Percentiles rank a stretch among this genome's conserved stretches.
These are phyloP conservation scores for Harringtonia lauricola DNA, from an alignment of 2,329 filamentous ascomycete species.

Conservation along the genomic window DNA sequence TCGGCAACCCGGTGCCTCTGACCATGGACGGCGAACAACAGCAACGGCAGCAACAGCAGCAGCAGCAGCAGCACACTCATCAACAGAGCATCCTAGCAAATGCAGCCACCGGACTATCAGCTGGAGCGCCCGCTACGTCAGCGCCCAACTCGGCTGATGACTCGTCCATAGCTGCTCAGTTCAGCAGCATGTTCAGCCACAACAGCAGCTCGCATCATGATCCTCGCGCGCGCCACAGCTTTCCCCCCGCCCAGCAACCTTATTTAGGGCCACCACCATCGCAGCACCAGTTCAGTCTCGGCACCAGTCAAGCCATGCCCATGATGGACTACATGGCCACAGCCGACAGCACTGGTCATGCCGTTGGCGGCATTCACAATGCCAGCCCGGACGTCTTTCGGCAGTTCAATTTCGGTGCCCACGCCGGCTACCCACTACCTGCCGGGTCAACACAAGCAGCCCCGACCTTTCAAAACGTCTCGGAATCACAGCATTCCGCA, in stretches of 20 bases:
- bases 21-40: slow-evolving; percentile 4
- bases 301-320: neutral
- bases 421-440: neutral
- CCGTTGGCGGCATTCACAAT: too few species aligned
- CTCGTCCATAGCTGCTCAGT: neutral
- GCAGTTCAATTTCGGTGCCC: neutral
- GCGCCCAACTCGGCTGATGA: too few species aligned
- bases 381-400: neutral
- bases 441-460: neutral
- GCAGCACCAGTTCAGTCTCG: neutral
- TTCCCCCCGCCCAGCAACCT: neutral
- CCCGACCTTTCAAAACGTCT: too few species aligned
- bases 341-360: neutral
- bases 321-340: slow-evolving; percentile 3
- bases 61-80: neutral
- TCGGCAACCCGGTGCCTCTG: slow-evolving; percentile 2
- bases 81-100: neutral
- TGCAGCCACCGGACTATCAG: too few species aligned
- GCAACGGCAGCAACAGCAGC: neutral
- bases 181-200: neutral
- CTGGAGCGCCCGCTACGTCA: too few species aligned
- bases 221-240: neutral
- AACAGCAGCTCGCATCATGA: neutral
- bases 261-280: neutral
- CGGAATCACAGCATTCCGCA: too few species aligned